A percentile compares a stretch with the other conserved stretches of the same genome.
Evolutionary conservation across 164 flowering plant genomes (phyloP).

Genomic region (Magnolia kwangsiensis): DNA sequence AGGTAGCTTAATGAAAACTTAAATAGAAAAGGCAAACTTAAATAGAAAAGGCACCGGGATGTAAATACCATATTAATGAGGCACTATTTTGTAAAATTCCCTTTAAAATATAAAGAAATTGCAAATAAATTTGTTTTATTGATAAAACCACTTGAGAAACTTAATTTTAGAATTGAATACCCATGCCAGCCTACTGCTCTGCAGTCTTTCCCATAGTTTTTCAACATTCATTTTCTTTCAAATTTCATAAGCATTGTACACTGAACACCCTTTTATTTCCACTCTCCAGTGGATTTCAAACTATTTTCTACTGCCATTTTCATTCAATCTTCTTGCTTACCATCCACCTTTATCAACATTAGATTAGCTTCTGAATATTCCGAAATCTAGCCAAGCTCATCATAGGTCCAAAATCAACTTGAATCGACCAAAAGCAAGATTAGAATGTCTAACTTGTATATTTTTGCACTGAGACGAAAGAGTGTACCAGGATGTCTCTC

Average conservation of each 20-base stretch:
- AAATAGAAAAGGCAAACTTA: too few species aligned
- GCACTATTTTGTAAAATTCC: too few species aligned
- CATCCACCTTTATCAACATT: background rate
- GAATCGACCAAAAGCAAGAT: background rate
- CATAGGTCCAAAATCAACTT: background rate
- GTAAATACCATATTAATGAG: too few species aligned
- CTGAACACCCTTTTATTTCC: background rate
- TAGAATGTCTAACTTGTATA: background rate
- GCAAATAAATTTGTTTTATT: too few species aligned
- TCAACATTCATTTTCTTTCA: background rate
- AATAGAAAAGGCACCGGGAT: too few species aligned
- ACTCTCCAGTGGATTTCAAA: background rate
- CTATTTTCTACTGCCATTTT: background rate
- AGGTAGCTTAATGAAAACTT: too few species aligned
- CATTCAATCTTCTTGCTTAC: background rate
- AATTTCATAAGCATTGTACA: background rate
- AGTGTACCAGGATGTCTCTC: constrained; percentile 76
- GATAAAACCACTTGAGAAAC: too few species aligned
- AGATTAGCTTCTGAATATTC: background rate
- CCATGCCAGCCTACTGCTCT: too few species aligned
- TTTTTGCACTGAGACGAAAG: background rate
- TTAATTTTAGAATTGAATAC: too few species aligned
- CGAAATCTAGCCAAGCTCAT: background rate
- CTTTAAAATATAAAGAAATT: too few species aligned
- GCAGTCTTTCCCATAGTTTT: too few species aligned